These are phyloP conservation scores for Plectranthus barbatus DNA, from an alignment of 257 asterid species.

Conservation along the genomic window DNA sequence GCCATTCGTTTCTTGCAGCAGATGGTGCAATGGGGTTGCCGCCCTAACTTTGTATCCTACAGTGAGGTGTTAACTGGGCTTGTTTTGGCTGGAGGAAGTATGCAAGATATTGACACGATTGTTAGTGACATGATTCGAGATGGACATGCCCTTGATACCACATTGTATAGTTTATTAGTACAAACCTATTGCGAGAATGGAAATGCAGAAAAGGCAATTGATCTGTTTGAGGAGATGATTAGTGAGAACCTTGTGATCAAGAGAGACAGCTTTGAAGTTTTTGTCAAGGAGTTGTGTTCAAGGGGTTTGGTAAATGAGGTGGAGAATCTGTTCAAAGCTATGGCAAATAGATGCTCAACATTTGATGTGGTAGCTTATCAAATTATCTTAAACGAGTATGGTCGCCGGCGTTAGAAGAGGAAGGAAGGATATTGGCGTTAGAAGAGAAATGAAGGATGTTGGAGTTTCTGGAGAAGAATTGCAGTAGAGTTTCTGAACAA, in stretches of 20 bases:
- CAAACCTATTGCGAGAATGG: constrained; percentile 23
- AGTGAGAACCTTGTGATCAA: constrained; percentile 21
- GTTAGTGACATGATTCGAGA: constrained; percentile 27
- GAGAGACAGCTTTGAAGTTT: constrained; percentile 26
- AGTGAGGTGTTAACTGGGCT: constrained; percentile 27
- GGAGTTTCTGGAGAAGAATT: too few species aligned
- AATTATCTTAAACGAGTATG: constrained; percentile 20
- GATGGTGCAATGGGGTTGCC: constrained; percentile 31
- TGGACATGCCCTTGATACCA: constrained; percentile 29
- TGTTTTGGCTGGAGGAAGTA: constrained; percentile 19
- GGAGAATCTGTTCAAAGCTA: constrained; percentile 22
- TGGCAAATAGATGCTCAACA: constrained; percentile 10
- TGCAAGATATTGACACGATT: constrained; percentile 31
- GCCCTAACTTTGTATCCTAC: constrained; percentile 37
- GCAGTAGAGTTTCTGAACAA: too few species aligned
- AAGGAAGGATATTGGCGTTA: too few species aligned
- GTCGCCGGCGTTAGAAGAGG: too few species aligned
- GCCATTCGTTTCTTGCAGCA: constrained; percentile 26
- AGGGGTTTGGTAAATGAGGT: constrained; percentile 29
- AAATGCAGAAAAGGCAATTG: constrained; percentile 26
- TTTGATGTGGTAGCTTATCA: constrained; percentile 18
- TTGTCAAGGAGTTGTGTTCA: constrained; percentile 18
- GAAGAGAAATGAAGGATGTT: too few species aligned
- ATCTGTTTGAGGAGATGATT: constrained; percentile 30
- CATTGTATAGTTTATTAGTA: constrained; percentile 34